Conservation (phyloP, 1,284 basidiomycete species). For the Moesziomyces sp. region DNA sequence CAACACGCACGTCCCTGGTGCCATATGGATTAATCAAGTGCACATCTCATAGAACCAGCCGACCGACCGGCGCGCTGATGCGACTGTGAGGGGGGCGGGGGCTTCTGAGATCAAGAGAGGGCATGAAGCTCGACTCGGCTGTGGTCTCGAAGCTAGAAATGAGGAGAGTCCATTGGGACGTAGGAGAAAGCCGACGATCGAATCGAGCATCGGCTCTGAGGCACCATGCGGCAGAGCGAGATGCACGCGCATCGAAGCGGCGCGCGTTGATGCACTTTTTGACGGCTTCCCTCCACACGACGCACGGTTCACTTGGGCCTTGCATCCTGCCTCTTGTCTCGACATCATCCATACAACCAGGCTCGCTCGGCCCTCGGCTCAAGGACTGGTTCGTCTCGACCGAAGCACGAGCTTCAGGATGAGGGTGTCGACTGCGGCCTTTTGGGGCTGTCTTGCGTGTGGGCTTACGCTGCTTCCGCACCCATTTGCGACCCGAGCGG, state of each 20-base stretch:
- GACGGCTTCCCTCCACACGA: not conserved
- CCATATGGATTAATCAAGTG: slow-evolving; percentile 30
- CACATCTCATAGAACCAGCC: slow-evolving; percentile 4
- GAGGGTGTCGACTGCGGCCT: slow-evolving; percentile 8
- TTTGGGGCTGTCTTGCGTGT: slow-evolving; percentile 14
- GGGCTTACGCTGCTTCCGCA: slow-evolving; percentile 5
- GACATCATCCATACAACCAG: not conserved
- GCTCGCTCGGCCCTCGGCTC: not conserved
- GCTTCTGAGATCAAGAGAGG: too few relatives aligned
- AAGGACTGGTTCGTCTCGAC: too few relatives aligned
- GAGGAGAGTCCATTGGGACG: too few relatives aligned
- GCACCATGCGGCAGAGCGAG: too few relatives aligned
- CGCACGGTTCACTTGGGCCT: not conserved
- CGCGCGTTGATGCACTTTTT: not conserved
- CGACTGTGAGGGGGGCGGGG: too few relatives aligned
- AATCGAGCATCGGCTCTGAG: too few relatives aligned
- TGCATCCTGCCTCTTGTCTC: not conserved
- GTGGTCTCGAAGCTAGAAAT: too few relatives aligned
- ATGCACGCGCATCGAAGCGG: not conserved
- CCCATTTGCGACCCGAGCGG: slow-evolving; percentile 5
- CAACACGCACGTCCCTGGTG: slow-evolving; percentile 15
- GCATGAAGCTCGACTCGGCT: too few relatives aligned
- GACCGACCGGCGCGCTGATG: too few relatives aligned
- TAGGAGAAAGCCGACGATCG: too few relatives aligned
- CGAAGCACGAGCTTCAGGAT: not conserved